Base-by-base conservation (phyloP, 768 basidiomycete species). In the Boletus reticuloceps region DNA sequence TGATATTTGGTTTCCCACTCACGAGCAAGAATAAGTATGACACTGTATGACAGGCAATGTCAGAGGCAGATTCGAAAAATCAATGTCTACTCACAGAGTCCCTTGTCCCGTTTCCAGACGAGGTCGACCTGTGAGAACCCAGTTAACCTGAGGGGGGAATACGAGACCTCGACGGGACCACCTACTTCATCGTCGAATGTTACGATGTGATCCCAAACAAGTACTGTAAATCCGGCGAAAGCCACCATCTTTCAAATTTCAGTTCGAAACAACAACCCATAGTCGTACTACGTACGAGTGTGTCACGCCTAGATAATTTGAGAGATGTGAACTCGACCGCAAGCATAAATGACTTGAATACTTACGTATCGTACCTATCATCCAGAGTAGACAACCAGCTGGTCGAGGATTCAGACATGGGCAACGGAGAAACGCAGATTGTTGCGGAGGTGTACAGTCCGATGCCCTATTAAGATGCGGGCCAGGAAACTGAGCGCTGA, bases 201-300 rank as follows among this genome's bases (percentile, higher is more conserved):
- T 50, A 78, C 40, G 37, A 72, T 17, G 44, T 77, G 77, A 54
- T 77, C 77, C 73, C 80, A 84, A 14, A 84, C 54, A 13, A 85
- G 70, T 14, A 80, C 62, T 2, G 77, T 76, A 60, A 80, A 81
- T 58, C 79, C 77, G 12, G 75, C 75, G 36, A 84, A 68, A 13
- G 79, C 83, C 34, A 85, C 73, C 51, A 74, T 78, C 82, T 85
- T 54, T 38, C 45, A 19, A 37, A 2, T 17, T n/a, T 64, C 34
- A 59, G 31, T 38, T 40, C 22, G 22, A 32, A 41, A 20, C 12
- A n/a, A 43, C 5, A 22, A 12, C 34, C 6, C 9, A 36, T 7
- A 17, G 37, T 39, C 12, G 14, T 7, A 42, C 22, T 34, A 53
- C 63, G 14, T 38, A 64, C 63, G 37, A 53, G 3, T 6, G 63